Base-by-base conservation (phyloP, 805 yeast genomes). In the Candida arabinofermentans region DNA sequence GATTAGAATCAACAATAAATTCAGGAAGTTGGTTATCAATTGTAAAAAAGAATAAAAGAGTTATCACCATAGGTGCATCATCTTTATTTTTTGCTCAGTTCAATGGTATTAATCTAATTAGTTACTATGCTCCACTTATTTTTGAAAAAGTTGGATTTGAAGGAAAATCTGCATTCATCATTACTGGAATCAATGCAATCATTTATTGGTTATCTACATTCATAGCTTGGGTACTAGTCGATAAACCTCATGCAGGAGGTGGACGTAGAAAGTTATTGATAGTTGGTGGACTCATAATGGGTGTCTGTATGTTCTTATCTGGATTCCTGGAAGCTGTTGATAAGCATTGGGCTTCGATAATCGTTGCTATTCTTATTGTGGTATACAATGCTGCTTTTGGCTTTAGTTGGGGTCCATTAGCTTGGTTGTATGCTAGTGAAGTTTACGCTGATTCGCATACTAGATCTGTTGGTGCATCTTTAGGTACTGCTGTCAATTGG, bases 81-180 rank as follows among this genome's bases (percentile, higher is more conserved):
- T 80, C 93, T 4, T 88, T 85, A 55, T 82, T 86, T 67, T 86
- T 87, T 69, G 96, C 96, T 5, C 96, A 88, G 62, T 67, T 88
- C 58, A 84, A 87, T 55, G 96, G 96, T 48, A 88, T 88, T 64
- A 88, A 88, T 57, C 86, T 88, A 38, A 84, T 88, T 41, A 81
- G 90, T 4, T 88, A 88, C 65, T 88, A 88, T 62, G 95, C 96
- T 2, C 96, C 96, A 2, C 69, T 88, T 69, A 90, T 88, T 34
- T 88, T 88, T 61, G 95, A 88, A 59, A 82, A 84, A 51, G 96
- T 95, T 5, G 96, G 96, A 14, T 88, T 95, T 89, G 65, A 72
- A 14, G 96, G 95, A 18, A 70, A 91, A 43, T 74, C 79, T 42
- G 95, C 96, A 2, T 76, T 88, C 45, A 71, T 88, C 42, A 86